These are phyloP conservation scores for Eucalyptus fibrosa DNA, from an alignment of 345 rosid species.

Conservation along the genomic window DNA sequence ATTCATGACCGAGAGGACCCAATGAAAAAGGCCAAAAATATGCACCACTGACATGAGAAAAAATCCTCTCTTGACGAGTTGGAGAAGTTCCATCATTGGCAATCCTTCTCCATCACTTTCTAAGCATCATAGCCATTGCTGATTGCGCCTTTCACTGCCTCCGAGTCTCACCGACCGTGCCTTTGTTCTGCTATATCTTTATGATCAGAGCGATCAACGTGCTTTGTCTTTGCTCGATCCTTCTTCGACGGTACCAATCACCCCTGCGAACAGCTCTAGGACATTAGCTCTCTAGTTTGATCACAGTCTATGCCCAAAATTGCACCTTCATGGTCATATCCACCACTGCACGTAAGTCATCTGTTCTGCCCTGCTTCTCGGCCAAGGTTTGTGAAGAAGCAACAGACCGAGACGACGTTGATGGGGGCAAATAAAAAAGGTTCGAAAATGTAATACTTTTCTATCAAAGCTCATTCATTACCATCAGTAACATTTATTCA, in stretches of 20 bases:
- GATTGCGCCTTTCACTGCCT: background rate
- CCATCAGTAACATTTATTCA: background rate
- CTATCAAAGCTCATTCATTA: background rate
- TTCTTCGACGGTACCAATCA: background rate
- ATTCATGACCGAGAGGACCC: background rate
- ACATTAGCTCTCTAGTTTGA: background rate
- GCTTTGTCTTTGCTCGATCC: constrained; percentile 17
- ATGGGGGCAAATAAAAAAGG: background rate
- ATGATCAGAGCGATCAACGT: constrained; percentile 6
- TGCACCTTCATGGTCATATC: background rate
- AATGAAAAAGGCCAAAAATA: background rate
- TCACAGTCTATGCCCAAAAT: background rate
- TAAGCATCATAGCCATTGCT: background rate
- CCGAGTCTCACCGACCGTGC: background rate
- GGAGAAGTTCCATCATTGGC: background rate
- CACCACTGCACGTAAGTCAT: no score
- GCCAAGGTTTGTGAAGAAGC: no score
- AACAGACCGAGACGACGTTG: no score
- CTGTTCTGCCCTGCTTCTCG: no score
- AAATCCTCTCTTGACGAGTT: background rate
- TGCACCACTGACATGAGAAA: background rate
- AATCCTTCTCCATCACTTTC: background rate
- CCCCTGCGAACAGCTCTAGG: background rate
- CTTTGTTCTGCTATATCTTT: background rate
- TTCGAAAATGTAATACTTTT: background rate